Conservation (phyloP, 2,329 filamentous ascomycete genomes). For the Claviceps fusiformis region DNA sequence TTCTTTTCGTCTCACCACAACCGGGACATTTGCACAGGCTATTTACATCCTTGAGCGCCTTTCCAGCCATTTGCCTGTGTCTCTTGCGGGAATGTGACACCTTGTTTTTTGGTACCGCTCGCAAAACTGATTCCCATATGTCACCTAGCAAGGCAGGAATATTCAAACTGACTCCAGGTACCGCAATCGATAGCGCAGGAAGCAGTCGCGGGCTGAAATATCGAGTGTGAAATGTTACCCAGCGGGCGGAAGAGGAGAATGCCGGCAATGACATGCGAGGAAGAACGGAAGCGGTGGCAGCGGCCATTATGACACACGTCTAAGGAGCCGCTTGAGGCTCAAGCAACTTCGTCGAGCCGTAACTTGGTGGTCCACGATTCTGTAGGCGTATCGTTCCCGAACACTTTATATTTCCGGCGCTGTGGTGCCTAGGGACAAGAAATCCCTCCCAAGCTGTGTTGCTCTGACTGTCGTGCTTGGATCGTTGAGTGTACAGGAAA, state of each 20-base stretch:
- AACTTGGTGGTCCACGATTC: background rate
- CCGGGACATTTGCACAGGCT: conserved; percentile 77
- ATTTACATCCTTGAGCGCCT: conserved; percentile 83
- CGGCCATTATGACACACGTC: conserved; percentile 1
- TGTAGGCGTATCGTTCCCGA: no score
- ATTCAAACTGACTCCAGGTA: conserved; percentile 45
- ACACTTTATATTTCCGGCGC: background rate
- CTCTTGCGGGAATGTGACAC: conserved; percentile 93
- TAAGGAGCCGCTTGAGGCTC: background rate
- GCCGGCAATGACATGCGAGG: conserved; percentile 36
- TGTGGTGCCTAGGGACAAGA: background rate
- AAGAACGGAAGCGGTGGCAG: conserved; percentile 33
- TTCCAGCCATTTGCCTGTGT: conserved; percentile 87
- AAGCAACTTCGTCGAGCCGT: background rate
- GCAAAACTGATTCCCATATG: conserved; percentile 85
- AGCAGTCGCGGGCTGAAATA: conserved; percentile 34
- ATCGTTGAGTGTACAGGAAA: no score
- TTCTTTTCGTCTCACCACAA: conserved; percentile 77
- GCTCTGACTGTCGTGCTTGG: background rate
- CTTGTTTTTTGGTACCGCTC: conserved; percentile 96
- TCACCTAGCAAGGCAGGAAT: conserved; percentile 53
- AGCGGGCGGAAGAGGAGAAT: conserved; percentile 27
- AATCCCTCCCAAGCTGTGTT: background rate
- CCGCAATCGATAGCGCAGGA: conserved; percentile 40
- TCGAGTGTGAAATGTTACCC: conserved; percentile 29